Conservation (phyloP, 2,329 filamentous ascomycete genomes). For the Fonsecaea monophora region DNA sequence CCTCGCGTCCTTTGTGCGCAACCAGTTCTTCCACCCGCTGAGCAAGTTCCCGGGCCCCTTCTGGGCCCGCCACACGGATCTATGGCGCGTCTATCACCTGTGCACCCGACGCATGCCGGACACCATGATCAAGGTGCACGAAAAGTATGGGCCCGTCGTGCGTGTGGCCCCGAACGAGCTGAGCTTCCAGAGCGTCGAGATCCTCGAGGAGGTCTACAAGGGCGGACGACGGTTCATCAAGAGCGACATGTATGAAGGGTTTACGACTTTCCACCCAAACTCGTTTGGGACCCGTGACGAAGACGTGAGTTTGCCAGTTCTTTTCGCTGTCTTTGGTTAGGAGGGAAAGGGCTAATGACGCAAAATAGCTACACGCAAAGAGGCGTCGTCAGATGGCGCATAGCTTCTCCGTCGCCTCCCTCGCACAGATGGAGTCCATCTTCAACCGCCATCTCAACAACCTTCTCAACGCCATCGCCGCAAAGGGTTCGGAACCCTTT, state of each 20-base stretch:
- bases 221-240: conserved; percentile 25
- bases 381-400: conserved; percentile 32
- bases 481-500: conserved; percentile 18
- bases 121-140: conserved; percentile 40
- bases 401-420: conserved; percentile 28
- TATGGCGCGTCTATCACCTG: conserved; percentile 50
- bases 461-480: conserved; percentile 23
- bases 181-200: conserved; percentile 63
- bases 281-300: conserved; percentile 29
- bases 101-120: conserved; percentile 47
- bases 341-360: not conserved
- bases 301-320: conserved; percentile 10
- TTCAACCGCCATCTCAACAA: conserved; percentile 27
- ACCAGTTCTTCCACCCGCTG: conserved; percentile 46
- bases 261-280: conserved; percentile 30
- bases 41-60: conserved; percentile 50
- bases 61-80: conserved; percentile 42
- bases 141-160: conserved; percentile 31
- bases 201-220: conserved; percentile 58
- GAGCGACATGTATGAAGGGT: conserved; percentile 27
- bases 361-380: conserved; percentile 23
- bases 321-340: no score
- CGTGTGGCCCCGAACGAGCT: conserved; percentile 47
- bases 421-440: conserved; percentile 29
- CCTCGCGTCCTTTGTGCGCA: conserved; percentile 27